Evolutionary conservation across 2,329 filamentous ascomycete genomes (phyloP), one percentile per base, ranked within the genome.

Genomic region (Penicillium nordicum): DNA sequence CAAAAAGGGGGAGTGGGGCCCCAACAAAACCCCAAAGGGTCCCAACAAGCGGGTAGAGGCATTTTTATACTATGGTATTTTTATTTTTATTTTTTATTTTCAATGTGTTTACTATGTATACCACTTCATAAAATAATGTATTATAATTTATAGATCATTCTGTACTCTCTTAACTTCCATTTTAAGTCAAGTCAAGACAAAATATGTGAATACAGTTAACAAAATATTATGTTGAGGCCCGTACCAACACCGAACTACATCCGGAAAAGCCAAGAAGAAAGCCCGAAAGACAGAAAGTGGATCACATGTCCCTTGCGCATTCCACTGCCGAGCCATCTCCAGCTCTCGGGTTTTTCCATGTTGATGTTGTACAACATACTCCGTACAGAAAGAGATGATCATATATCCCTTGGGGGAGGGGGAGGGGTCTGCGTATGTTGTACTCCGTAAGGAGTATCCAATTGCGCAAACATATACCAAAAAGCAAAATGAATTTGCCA

Each of bases 11-110:
- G 50, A 58, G 48, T 38, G 48, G 55, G 58, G 53, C 50, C 63
- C 60, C 63, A 66, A 66, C 63, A 66, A 66, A 63, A 62, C 52
- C 59, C 42, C 27, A 58, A 53, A 53, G 52, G 41, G 44, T 61
- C 63, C 63, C 63, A 66, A 66, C 63, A 66, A 63, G 53, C 53
- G 34, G 45, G 38, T 38, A 23, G 45, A 37, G 32, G 29, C 32
- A 37, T 18, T 41, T 37, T 42, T 40, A 36, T 30, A 52, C 12
- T 27, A 25, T 4, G 10, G 21, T 27, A 30, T 41, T 30, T 43
- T 34, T 16, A 32, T 6, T 12, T 32, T 6, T 16, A 25, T 11
- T 5, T 30, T 11, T 30, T 12, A 25, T 23, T 41, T 25, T 29
- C 10, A 16, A 25, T n/a, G 3, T 48, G 3, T 7, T 23, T 7